Evolutionary conservation across 345 rosid species (phyloP), one percentile per base, ranked within the genome.

Genomic region (Mallotus nudiflorus): DNA sequence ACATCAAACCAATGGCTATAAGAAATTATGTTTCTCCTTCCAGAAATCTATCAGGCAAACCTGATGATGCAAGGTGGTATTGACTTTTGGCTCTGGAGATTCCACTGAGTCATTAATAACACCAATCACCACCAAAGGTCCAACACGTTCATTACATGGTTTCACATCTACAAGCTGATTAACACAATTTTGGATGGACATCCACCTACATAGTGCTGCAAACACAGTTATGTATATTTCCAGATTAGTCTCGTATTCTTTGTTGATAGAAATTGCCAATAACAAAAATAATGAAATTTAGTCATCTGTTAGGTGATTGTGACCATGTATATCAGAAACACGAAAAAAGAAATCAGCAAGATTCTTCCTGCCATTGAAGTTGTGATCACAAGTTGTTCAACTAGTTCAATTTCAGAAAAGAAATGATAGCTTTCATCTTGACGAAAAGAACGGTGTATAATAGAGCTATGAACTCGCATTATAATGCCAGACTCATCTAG

Each of bases 191-290:
- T 85, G 71, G 39, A 78, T 50, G 62, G 94, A 80, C 85, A 82
- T 83, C 97, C 97, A 93, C 79, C 79, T 89, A 63, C 75, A 83
- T 58, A 69, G 56, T 52, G 76, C 97, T 91, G 87, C 83, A 85
- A 22, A 46, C 8, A 68, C 2, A 58, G 19, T 64, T 61, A 59
- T 24, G 20, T 18, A 27, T 12, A 25, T 48, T 33, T 76, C 37
- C 9, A 58, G 40, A 65, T 70, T 44, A 63, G 35, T 19, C 5
- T 15, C 53, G 46, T 31, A 7, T 9, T 24, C 46, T 31, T 22
- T 9, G 12, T 25, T 53, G 52, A 44, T 5, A 24, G 59, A 22
- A 11, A 45, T 50, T 1, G 18, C 60, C 35, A 49, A 22, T 9
- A 39, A 44, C 42, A 6, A 29, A 57, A 68, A 25, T 28, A 55